These are phyloP conservation scores for Pseudonectria foliicola DNA, from an alignment of 2,329 filamentous ascomycete genomes.

Conservation along the genomic window DNA sequence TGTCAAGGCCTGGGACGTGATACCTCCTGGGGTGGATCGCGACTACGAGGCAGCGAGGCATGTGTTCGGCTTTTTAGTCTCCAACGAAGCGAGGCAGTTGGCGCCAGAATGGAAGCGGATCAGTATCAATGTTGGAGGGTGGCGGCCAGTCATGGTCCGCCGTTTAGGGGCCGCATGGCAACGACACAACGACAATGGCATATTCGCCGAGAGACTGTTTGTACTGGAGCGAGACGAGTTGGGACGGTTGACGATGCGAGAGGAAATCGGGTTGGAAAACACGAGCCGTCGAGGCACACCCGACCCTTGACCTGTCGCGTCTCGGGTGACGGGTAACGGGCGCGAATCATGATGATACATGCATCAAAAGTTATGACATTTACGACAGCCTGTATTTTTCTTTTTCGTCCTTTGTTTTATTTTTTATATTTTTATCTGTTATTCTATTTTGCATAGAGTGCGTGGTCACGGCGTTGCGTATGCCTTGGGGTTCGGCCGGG, in stretches of 20 bases:
- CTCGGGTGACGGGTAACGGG: too few relatives aligned
- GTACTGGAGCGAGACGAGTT: slow-evolving; percentile 27
- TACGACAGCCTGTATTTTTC: too few relatives aligned
- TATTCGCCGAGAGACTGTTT: slow-evolving; percentile 43
- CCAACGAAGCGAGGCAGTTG: slow-evolving; percentile 18
- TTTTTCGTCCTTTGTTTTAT: too few relatives aligned
- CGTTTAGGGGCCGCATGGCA: slow-evolving; percentile 35
- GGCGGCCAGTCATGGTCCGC: slow-evolving; percentile 38
- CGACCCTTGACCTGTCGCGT: background rate
- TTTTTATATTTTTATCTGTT: too few relatives aligned
- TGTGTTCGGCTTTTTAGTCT: slow-evolving; percentile 27
- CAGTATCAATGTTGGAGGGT: slow-evolving; percentile 42
- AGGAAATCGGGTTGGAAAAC: slow-evolving; percentile 22
- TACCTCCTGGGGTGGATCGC: slow-evolving; percentile 23
- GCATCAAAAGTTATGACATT: too few relatives aligned
- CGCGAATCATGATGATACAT: too few relatives aligned
- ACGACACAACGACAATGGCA: slow-evolving; percentile 31
- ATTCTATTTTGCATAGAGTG: too few relatives aligned
- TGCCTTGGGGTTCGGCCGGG: too few relatives aligned
- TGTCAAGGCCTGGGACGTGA: slow-evolving; percentile 25
- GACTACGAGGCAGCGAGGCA: slow-evolving; percentile 31
- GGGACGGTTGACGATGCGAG: slow-evolving; percentile 16
- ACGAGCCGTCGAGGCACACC: slow-evolving; percentile 11
- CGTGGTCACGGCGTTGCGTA: too few relatives aligned
- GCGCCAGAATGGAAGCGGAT: slow-evolving; percentile 29